phyloP scores from a whole-genome alignment of 1,284 basidiomycete species.

The Naganishia albida region DNA sequence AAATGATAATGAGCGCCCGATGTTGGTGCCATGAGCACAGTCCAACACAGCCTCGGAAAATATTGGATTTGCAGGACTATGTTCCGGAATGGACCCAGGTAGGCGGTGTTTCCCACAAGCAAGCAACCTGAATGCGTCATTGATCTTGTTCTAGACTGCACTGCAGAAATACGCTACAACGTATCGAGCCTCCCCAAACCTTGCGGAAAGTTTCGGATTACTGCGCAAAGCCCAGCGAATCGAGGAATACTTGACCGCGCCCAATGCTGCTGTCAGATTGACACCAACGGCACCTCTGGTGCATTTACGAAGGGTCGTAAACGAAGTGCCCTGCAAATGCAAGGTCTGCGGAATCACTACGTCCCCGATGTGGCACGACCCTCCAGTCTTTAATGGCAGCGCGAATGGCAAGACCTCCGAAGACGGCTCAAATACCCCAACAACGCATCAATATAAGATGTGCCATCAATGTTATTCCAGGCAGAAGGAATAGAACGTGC shows the following conservation, averaged over 20 bases:
- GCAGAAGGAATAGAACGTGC: background rate
- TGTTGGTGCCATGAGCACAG: conserved; percentile 78
- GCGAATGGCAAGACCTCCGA: conserved; percentile 13
- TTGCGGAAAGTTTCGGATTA: conserved; percentile 71
- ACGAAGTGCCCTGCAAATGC: conserved; percentile 35
- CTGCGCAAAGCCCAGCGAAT: conserved; percentile 81
- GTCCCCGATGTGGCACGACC: conserved; percentile 47
- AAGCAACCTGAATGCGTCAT: background rate
- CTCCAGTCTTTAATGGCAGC: background rate
- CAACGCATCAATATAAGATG: background rate
- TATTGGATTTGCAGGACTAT: conserved; percentile 79
- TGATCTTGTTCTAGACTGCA: conserved; percentile 63
- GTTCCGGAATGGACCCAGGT: conserved; percentile 63
- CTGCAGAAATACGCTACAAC: conserved; percentile 78
- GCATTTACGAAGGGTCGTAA: background rate
- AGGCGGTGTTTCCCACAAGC: conserved; percentile 29
- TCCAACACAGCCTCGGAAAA: conserved; percentile 60
- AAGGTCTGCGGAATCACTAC: conserved; percentile 43
- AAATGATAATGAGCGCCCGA: conserved; percentile 16
- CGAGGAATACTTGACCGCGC: conserved; percentile 59
- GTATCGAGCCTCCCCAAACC: conserved; percentile 72
- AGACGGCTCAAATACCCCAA: background rate
- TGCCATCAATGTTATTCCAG: conserved; percentile 39
- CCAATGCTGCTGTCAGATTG: background rate
- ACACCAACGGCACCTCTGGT: background rate